Evolutionary conservation across 805 yeast genomes (phyloP), one percentile per base, ranked within the genome.

Genomic region (Wickerhamia fluorescens): DNA sequence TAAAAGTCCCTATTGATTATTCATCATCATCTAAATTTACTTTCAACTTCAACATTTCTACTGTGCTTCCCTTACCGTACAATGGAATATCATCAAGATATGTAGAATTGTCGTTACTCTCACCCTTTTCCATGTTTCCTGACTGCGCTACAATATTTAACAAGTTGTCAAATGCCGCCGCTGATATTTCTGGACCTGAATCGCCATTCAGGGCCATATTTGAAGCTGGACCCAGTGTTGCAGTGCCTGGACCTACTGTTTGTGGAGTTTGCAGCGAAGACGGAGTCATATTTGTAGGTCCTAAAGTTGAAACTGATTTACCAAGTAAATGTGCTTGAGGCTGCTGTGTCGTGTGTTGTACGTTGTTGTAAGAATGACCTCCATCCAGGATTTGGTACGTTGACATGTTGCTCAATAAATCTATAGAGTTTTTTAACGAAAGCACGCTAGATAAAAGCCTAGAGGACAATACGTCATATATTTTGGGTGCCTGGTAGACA

Each of bases 401-500:
- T 28, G 56, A 46, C 58, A 63, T 49, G 11, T 44, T 40, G 36
- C 54, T 56, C 20, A 61, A 45, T 20, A 53, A 30, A 21, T 53
- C 53, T 16, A 61, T 47, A 10, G 63, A 48, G 20, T 51, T 54
- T 29, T 56, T 58, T 28, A 63, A 47, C 20, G 56, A 48, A 14
- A 56, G 35, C 17, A 57, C 61, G n/a, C 56, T 49, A 15, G 62
- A 54, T 35, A 58, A 40, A 19, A 86, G 53, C 35, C 96, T 60
- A 20, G 88, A 77, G 12, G 83, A 72, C 5, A 89, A 61, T 3
- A 88, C 70, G 21, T 82, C 77, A 45, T 77, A 75, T 1, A 84
- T 67, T 11, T 74, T 61, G 0, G 96, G 96, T 0, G 96, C 80
- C 75, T 84, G 89, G 56, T 87, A 92, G 2, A 92, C 80, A 47